Percentiles rank a stretch among this genome's conserved stretches.
Conservation (phyloP, 176 grass and related monocot genomes). For the Bolboschoenus planiculmis region DNA sequence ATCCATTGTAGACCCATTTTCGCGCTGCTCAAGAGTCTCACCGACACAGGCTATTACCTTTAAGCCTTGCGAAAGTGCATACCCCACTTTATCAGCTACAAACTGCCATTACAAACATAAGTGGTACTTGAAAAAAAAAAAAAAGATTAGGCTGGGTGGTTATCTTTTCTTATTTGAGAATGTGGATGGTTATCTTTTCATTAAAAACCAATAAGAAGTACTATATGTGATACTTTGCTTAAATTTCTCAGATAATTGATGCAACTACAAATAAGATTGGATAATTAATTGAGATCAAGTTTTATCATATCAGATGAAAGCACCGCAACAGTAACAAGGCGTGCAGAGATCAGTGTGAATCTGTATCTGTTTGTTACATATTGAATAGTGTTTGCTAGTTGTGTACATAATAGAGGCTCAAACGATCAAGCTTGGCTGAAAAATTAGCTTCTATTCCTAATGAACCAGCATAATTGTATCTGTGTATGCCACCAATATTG, state of each 20-base stretch:
- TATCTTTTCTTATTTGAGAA: background rate
- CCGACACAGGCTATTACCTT: conserved; percentile 94
- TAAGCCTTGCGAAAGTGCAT: conserved; percentile 68
- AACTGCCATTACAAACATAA: conserved; percentile 41
- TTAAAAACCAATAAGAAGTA: background rate
- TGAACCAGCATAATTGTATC: no score
- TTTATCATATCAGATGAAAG: background rate
- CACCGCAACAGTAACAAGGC: background rate
- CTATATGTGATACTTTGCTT: background rate
- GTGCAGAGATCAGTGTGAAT: background rate
- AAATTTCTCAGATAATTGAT: background rate
- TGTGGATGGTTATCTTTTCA: background rate
- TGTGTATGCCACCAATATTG: background rate
- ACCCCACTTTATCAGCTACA: conserved; percentile 74
- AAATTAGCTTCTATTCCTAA: background rate
- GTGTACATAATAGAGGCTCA: background rate
- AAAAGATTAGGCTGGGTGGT: background rate
- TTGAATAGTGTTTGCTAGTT: background rate
- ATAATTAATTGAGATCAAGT: background rate
- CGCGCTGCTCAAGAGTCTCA: conserved; percentile 78
- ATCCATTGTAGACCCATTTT: conserved; percentile 64
- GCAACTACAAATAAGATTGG: background rate
- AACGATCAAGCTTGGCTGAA: background rate
- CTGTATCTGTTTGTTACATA: background rate
- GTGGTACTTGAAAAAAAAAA: background rate